Evolutionary conservation across 129 eudicot genomes (phyloP).

Genomic region (Lonicera japonica): DNA sequence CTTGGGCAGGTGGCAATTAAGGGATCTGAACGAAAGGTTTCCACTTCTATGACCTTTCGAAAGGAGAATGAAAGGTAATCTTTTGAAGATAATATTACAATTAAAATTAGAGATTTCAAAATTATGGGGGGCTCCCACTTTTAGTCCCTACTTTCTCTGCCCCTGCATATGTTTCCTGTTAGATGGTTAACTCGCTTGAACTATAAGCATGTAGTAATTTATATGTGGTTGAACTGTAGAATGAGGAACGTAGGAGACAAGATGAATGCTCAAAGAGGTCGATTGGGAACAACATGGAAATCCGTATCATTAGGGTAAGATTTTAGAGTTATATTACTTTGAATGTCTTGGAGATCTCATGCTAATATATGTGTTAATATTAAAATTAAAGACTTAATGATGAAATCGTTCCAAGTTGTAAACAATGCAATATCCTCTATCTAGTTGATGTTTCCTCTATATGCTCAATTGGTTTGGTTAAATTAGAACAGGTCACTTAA

Average conservation of each 20-base stretch:
- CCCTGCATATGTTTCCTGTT: not conserved
- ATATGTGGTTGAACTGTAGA: constrained; percentile 27
- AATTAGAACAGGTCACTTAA: constrained; percentile 36
- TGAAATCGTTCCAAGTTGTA: too few relatives aligned
- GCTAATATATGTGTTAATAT: too few relatives aligned
- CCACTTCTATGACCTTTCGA: constrained; percentile 32
- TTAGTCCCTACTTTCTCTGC: too few relatives aligned
- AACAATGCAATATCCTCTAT: too few relatives aligned
- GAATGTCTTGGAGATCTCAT: too few relatives aligned
- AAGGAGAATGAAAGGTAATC: constrained; percentile 64
- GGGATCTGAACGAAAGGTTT: constrained; percentile 34
- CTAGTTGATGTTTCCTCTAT: too few relatives aligned
- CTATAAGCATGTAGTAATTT: not conserved
- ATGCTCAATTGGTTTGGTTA: not conserved
- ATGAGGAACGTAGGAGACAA: constrained; percentile 46
- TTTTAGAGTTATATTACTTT: not conserved
- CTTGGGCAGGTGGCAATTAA: constrained; percentile 34
- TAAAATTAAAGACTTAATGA: too few relatives aligned
- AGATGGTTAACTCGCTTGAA: not conserved
- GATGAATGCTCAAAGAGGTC: constrained; percentile 35
- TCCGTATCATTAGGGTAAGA: constrained; percentile 50
- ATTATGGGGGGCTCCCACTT: too few relatives aligned
- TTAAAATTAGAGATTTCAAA: too few relatives aligned
- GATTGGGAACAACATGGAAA: constrained; percentile 44
- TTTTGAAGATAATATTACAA: too few relatives aligned